Evolutionary conservation across 352 stramenopile species (phyloP).

Genomic region (Pythium guiyangense): DNA sequence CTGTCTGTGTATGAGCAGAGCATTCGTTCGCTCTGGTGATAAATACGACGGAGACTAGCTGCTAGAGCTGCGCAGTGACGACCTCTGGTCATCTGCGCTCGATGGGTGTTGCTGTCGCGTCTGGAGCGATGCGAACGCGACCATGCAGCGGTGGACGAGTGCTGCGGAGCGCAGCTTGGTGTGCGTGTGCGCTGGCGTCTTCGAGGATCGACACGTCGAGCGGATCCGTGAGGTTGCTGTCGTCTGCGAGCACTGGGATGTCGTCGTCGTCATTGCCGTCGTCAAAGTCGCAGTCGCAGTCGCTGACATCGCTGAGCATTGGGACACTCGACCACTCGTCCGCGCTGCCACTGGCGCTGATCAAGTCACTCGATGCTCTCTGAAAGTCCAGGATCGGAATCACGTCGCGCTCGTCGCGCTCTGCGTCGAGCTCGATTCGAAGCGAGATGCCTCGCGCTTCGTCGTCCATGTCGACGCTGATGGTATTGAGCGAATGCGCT

Average conservation of each 20-base stretch:
- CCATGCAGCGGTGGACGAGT: no score
- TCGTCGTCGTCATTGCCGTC: not conserved
- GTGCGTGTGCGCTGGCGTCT: not conserved
- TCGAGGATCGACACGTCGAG: not conserved
- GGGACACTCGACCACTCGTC: no score
- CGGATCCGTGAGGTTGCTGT: not conserved
- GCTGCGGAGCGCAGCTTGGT: not conserved
- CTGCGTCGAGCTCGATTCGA: not conserved
- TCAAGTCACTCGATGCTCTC: not conserved
- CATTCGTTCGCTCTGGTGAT: no score
- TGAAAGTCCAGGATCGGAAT: not conserved
- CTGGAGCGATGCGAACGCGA: no score
- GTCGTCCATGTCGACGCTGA: not conserved
- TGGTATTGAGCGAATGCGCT: not conserved
- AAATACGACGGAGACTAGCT: no score
- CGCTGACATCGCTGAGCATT: not conserved
- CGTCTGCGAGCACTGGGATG: slow-evolving; percentile 1
- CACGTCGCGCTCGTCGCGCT: not conserved
- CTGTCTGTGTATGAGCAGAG: no score
- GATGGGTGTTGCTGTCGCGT: no score
- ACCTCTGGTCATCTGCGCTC: no score
- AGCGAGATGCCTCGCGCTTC: not conserved
- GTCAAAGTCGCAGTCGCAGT: slow-evolving; percentile 11
- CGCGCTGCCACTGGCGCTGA: not conserved
- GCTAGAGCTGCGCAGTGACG: no score